phyloP scores from a whole-genome alignment of 805 yeast genomes.

The Sugiyamaella floridensis region DNA sequence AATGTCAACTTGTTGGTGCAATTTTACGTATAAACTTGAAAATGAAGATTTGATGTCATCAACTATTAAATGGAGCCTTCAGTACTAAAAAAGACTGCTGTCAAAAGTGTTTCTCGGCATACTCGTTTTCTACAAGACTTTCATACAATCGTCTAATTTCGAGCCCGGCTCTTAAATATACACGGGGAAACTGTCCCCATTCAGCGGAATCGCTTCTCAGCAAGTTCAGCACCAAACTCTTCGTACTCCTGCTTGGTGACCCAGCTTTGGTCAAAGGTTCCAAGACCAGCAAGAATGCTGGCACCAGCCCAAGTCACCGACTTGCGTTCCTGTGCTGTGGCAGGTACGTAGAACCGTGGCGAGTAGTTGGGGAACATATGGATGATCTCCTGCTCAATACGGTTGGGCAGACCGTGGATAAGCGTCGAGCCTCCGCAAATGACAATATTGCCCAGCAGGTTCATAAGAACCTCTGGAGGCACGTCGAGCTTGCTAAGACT shows the following conservation, averaged over 20 bases:
- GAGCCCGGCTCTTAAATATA: neutral
- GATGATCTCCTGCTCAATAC: constrained; percentile 49
- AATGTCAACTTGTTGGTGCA: too few species aligned
- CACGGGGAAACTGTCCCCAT: neutral
- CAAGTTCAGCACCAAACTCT: constrained; percentile 45
- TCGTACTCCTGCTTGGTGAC: constrained; percentile 58
- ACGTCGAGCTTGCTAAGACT: constrained; percentile 43
- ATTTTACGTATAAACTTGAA: too few species aligned
- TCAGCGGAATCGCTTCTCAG: constrained; percentile 35
- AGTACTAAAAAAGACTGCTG: too few species aligned
- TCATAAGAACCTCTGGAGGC: constrained; percentile 37
- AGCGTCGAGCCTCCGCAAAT: constrained; percentile 57
- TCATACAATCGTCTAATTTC: neutral
- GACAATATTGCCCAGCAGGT: constrained; percentile 41
- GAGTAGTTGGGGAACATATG: constrained; percentile 47
- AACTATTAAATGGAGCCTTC: too few species aligned
- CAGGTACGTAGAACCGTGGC: constrained; percentile 36
- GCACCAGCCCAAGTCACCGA: constrained; percentile 70
- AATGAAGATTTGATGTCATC: too few species aligned
- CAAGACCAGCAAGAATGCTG: constrained; percentile 54
- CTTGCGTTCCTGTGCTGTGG: constrained; percentile 44
- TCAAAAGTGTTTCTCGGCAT: too few species aligned
- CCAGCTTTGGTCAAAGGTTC: constrained; percentile 51
- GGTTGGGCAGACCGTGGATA: constrained; percentile 48
- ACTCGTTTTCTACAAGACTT: neutral